phyloP scores from a whole-genome alignment of 2,329 filamentous ascomycete species.

The Byssothecium circinans region DNA sequence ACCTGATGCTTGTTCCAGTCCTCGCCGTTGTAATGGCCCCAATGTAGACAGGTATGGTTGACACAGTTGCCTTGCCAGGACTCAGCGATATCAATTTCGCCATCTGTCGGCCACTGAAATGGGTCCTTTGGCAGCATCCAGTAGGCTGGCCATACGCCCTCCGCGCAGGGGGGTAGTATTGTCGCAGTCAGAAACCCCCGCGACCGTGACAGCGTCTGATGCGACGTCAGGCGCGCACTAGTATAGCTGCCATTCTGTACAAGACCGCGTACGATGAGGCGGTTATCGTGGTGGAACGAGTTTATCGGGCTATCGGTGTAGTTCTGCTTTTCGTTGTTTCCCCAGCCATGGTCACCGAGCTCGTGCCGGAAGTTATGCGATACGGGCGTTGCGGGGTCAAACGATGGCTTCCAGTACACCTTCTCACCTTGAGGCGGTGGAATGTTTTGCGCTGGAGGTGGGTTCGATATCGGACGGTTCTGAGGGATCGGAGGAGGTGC shows the following conservation, averaged over 20 bases:
- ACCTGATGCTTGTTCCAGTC: conserved; percentile 62
- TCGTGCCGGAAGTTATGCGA: conserved; percentile 58
- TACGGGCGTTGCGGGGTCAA: conserved; percentile 52
- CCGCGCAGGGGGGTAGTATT: conserved; percentile 56
- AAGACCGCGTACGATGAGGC: conserved; percentile 58
- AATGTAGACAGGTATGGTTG: conserved; percentile 62
- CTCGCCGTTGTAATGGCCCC: conserved; percentile 58
- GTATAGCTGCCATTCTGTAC: conserved; percentile 52
- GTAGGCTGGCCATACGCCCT: conserved; percentile 64
- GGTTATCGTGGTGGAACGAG: conserved; percentile 56
- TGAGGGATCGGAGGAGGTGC: conserved; percentile 26
- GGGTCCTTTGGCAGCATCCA: conserved; percentile 63
- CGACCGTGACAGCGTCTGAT: conserved; percentile 54
- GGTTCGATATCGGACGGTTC: conserved; percentile 31
- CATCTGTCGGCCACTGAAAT: conserved; percentile 61
- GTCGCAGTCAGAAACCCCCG: conserved; percentile 57
- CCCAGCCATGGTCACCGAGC: conserved; percentile 62
- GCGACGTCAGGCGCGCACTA: conserved; percentile 58
- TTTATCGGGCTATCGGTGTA: conserved; percentile 56
- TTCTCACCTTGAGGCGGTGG: conserved; percentile 26
- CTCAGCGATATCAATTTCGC: conserved; percentile 64
- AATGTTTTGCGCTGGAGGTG: conserved; percentile 33
- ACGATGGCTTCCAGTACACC: conserved; percentile 58
- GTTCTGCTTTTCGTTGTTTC: conserved; percentile 63
- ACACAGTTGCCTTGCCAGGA: conserved; percentile 61